Conservation (phyloP, 345 rosid genomes). For the Melaleuca quinquenervia region DNA sequence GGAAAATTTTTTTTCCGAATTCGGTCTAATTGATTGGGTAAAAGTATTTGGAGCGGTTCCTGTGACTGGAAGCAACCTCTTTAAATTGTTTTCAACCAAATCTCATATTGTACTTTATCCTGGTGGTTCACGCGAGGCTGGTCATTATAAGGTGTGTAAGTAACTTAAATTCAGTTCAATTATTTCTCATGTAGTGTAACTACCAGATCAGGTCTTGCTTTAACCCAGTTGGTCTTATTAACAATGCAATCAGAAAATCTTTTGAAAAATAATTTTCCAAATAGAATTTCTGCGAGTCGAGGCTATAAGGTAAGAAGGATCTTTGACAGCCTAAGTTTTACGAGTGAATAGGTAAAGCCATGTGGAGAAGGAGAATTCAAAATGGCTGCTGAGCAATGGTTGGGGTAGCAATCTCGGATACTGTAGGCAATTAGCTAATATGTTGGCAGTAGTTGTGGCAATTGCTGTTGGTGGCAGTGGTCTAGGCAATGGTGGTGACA, state of each 20-base stretch:
- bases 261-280: neutral
- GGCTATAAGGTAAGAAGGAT: neutral
- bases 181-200: neutral
- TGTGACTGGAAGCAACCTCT: slow-evolving; percentile 55
- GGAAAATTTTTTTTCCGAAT: slow-evolving; percentile 5
- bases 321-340: neutral
- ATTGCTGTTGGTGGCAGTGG: neutral
- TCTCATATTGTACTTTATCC: slow-evolving; percentile 86
- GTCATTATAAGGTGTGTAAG: slow-evolving; percentile 55
- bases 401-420: neutral
- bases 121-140: slow-evolving; percentile 86
- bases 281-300: neutral
- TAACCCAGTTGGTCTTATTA: neutral
- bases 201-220: neutral
- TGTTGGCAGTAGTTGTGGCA: neutral
- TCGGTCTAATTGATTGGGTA: slow-evolving; percentile 36
- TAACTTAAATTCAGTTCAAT: neutral
- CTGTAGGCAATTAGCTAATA: neutral
- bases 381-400: neutral
- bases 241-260: neutral
- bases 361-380: neutral
- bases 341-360: neutral
- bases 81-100: slow-evolving; percentile 50
- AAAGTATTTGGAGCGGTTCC: slow-evolving; percentile 73
- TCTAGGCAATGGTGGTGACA: neutral